Conservation (phyloP, 305 asterid genomes). For the Andrographis paniculata region DNA sequence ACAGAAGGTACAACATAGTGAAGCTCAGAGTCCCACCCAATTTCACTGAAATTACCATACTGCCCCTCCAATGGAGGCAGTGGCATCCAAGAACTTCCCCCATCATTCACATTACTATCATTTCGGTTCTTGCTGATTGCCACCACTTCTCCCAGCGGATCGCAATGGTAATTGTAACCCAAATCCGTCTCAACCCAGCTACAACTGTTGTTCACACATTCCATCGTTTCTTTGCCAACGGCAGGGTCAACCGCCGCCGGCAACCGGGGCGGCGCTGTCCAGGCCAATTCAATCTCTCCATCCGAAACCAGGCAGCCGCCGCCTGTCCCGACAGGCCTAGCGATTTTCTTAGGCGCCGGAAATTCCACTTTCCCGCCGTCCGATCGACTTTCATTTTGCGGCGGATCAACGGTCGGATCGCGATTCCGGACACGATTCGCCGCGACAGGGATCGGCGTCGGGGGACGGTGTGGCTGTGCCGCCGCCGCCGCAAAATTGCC, state of each 20-base stretch:
- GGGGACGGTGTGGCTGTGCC: background rate
- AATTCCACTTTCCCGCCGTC: no score
- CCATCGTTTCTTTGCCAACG: background rate
- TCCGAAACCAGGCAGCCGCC: no score
- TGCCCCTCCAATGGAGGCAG: conserved; percentile 29
- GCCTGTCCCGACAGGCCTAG: no score
- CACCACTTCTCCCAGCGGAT: conserved; percentile 31
- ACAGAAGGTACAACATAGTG: conserved; percentile 35
- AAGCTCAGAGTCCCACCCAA: conserved; percentile 47
- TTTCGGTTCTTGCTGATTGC: conserved; percentile 13
- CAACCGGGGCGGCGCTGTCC: no score
- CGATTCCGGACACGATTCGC: background rate
- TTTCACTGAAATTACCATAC: conserved; percentile 26
- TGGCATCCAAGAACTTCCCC: conserved; percentile 21
- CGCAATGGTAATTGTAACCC: conserved; percentile 15
- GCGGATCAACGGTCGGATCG: background rate
- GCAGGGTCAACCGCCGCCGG: background rate
- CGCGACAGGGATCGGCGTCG: background rate
- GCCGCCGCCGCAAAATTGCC: background rate
- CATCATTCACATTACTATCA: conserved; percentile 18
- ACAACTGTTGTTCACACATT: conserved; percentile 2
- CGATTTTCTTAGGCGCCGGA: no score
- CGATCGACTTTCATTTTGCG: no score
- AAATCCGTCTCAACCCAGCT: conserved; percentile 27
- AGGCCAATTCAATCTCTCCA: no score